phyloP scores from a whole-genome alignment of 306 rosid genomes.

The Begonia fuchsioides region DNA sequence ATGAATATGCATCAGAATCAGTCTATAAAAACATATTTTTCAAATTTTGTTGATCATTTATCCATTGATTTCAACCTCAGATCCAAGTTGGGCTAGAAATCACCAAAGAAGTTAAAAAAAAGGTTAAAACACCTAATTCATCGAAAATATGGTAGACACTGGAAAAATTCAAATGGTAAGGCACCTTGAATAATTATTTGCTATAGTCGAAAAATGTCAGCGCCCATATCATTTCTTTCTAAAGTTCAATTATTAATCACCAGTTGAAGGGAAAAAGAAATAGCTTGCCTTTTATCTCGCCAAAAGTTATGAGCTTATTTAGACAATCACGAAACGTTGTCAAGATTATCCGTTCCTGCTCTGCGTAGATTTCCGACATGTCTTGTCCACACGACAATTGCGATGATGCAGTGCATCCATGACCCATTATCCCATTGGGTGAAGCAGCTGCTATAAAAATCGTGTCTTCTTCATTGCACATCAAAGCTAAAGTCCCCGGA shows the following conservation, averaged over 20 bases:
- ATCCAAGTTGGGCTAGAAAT: too few relatives aligned
- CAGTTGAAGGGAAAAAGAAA: slow-evolving; percentile 8
- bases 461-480: slow-evolving; percentile 95
- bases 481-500: slow-evolving; percentile 95
- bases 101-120: too few relatives aligned
- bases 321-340: slow-evolving; percentile 79
- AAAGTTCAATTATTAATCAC: background rate
- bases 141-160: too few relatives aligned
- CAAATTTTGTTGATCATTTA: too few relatives aligned
- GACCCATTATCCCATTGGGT: slow-evolving; percentile 39
- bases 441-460: slow-evolving; percentile 72
- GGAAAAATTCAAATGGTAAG: too few relatives aligned
- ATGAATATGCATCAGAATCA: too few relatives aligned
- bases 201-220: background rate
- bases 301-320: slow-evolving; percentile 75
- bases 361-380: slow-evolving; percentile 62
- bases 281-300: slow-evolving; percentile 88
- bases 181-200: too few relatives aligned
- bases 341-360: slow-evolving; percentile 75
- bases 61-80: too few relatives aligned
- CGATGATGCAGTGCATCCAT: slow-evolving; percentile 45
- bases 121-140: too few relatives aligned
- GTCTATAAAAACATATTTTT: too few relatives aligned
- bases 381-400: slow-evolving; percentile 63
- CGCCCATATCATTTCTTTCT: background rate